Base-by-base conservation (phyloP, 2,329 filamentous ascomycete species). In the Emericellopsis cladophorae region DNA sequence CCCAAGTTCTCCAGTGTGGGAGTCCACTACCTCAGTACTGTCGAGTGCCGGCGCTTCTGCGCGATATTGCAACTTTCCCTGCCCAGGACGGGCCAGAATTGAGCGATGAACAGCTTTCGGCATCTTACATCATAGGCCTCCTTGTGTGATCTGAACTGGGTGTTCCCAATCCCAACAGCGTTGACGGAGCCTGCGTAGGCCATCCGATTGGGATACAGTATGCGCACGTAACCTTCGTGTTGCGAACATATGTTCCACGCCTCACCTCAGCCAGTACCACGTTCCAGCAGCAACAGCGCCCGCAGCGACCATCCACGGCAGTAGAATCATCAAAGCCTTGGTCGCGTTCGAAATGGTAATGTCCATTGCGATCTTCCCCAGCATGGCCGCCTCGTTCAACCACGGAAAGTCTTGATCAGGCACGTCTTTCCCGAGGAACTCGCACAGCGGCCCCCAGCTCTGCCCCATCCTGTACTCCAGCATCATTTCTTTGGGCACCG, bases 371-470 rank as follows among this genome's bases (percentile, higher is more conserved):
- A 43, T 43, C 15, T 34, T 24, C 33, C 39, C n/a, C 14, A 46
- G 40, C 39, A 36, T 39, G 11, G 37, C 42, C n/a, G 40, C 44
- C 36, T 39, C 6, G 12, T 62, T 61, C 1, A 56, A 47, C 42
- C 49, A 49, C 0, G 57, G 59, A 31, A 61, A 62, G 31, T 51
- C 46, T 2, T 43, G 45, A 4, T 51, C 48, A 0, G 61, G 62
- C 11, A 58, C 44, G 1, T 50, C 45, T 34, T 56, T 57, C 0
- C 39, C 59, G 12, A 65, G 40, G 36, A 65, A 63, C 22, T 50
- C 43, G 39, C 60, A 64, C 7, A 65, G 47, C 3, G 61, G 58
- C 14, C 29, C 54, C 59, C 60, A 64, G 1, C 62, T 62, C 2
- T 58, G 49, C 1, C 47, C 51, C 36, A 62, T 40, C 1, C 44